phyloP scores from a whole-genome alignment of 140 eudicot species.

The Senecio squalidus region DNA sequence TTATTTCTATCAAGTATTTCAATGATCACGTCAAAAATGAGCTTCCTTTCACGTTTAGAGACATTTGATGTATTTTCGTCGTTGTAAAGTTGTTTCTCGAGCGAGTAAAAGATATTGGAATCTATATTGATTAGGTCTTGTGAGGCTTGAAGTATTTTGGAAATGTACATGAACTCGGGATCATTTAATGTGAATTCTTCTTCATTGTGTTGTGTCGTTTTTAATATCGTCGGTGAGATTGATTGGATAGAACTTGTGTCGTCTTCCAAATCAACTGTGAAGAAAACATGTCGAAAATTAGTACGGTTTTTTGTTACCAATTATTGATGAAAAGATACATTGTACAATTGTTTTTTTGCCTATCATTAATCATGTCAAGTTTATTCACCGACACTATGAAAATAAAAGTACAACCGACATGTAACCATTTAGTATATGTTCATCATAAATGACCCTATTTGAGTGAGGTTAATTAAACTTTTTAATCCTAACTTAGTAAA shows the following conservation, averaged over 20 bases:
- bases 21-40: slow-evolving; percentile 49
- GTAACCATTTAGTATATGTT: neutral
- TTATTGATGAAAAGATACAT: neutral
- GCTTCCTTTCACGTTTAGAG: slow-evolving; percentile 56
- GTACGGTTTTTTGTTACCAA: neutral
- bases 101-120: slow-evolving; percentile 35
- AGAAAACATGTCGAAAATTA: neutral
- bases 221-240: slow-evolving; percentile 23
- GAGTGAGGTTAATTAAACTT: too few relatives aligned
- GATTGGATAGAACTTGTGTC: slow-evolving; percentile 44
- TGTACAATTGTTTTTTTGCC: neutral
- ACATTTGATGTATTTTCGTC: slow-evolving; percentile 41
- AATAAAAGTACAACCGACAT: too few relatives aligned
- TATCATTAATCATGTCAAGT: neutral
- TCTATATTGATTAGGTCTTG: slow-evolving; percentile 39
- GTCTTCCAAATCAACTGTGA: slow-evolving; percentile 41
- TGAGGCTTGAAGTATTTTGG: slow-evolving; percentile 49
- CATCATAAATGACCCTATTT: too few relatives aligned
- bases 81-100: slow-evolving; percentile 58
- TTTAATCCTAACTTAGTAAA: too few relatives aligned
- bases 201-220: slow-evolving; percentile 9
- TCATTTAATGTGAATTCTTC: slow-evolving; percentile 38
- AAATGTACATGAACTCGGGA: slow-evolving; percentile 55
- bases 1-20: slow-evolving; percentile 52
- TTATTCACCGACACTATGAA: neutral